These are phyloP conservation scores for Salvia sclarea DNA, from an alignment of 305 asterid genomes.

Conservation along the genomic window DNA sequence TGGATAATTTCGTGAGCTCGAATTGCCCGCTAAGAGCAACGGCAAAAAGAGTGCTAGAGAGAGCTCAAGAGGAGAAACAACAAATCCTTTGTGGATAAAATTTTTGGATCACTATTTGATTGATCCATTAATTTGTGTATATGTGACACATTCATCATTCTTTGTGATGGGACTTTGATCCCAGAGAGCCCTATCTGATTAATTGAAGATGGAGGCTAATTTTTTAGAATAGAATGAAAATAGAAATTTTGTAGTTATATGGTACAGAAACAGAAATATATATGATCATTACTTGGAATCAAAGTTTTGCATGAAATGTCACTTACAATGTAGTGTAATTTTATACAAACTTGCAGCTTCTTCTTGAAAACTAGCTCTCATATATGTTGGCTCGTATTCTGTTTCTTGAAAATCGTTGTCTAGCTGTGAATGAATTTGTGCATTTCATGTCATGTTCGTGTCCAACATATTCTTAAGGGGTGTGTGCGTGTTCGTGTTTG, in stretches of 20 bases:
- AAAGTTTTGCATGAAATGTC: not conserved
- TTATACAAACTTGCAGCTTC: too few species aligned
- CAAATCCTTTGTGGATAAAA: slow-evolving; percentile 20
- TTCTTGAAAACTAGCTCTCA: too few species aligned
- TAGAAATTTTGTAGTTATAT: not conserved
- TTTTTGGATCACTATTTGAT: not conserved
- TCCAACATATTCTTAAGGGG: too few species aligned
- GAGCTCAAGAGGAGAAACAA: slow-evolving; percentile 34
- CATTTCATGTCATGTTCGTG: too few species aligned
- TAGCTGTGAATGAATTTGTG: too few species aligned
- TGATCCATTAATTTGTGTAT: not conserved
- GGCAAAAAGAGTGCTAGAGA: slow-evolving; percentile 56
- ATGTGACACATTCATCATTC: not conserved
- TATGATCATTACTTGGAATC: not conserved
- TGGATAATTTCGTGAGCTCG: slow-evolving; percentile 62
- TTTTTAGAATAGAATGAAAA: not conserved
- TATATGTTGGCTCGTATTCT: too few species aligned
- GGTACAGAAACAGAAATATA: not conserved
- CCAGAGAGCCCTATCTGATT: slow-evolving; percentile 24
- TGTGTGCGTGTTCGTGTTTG: too few species aligned
- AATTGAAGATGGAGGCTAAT: slow-evolving; percentile 5
- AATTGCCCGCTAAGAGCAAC: slow-evolving; percentile 74
- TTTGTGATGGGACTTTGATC: slow-evolving; percentile 13
- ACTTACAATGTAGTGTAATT: not conserved
- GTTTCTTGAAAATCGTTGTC: too few species aligned